Base-by-base conservation (phyloP, 1,284 basidiomycete genomes). In the Inonotus hispidus region DNA sequence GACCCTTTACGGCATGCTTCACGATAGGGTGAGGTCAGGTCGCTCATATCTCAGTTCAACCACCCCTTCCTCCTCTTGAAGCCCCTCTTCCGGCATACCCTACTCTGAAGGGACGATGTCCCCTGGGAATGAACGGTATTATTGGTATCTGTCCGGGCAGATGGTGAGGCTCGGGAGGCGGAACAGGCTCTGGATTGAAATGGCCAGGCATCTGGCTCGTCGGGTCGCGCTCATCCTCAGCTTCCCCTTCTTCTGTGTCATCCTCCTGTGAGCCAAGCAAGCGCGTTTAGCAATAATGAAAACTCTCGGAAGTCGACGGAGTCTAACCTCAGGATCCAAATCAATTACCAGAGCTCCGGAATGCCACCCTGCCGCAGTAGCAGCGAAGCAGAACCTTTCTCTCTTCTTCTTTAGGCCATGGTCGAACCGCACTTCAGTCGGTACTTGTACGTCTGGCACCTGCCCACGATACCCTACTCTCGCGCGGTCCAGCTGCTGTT, bases 331-430 rank as follows among this genome's bases (percentile, higher is more conserved):
- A 4, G 62, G 47, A n/a, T 88, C 82, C 21, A 92, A 73, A 69
- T 93, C 90, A 32, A 95, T 87, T 1, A 92, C 90, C 54, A 95
- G 75, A 0, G 92, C 92, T 10, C 92, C 93, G 61, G 83, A 90
- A 68, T 95, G 93, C 92, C 92, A 93, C 13, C 93, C 93, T 0
- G 85, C 82, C 3, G 92, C 90, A 3, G 90, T 81, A 8, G 87
- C 85, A 3, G 81, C 81, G 66, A 94, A 90, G 65, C 89, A 92
- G 67, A 90, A 95, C 64, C 78, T 77, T 55, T 87, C 77, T 64
- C 77, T 81, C 66, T 73, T 66, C 61, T 74, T 75, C 66, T 76
- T 79, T 59, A 74, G 71, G 6, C 72, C 77, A 65, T 83, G 77
- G 68, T 85, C 83, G 68, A 95, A 94, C 59, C 77, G 73, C 41